Evolutionary conservation across 768 basidiomycete genomes (phyloP).

Genomic region (Tylopilus rubrobrunneus): DNA sequence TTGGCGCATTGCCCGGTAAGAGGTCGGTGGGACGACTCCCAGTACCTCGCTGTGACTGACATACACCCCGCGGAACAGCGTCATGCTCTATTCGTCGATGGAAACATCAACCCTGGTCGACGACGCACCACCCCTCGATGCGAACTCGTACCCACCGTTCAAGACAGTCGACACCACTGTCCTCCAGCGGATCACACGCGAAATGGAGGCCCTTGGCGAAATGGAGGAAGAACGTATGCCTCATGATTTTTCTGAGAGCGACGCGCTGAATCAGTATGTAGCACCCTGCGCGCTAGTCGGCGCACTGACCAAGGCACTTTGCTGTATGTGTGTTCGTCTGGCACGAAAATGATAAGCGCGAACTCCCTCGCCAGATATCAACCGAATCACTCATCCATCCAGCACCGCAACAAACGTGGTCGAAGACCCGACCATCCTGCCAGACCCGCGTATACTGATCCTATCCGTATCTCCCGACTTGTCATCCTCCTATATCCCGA

Average conservation of each 20-base stretch:
- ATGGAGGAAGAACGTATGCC: constrained; percentile 43
- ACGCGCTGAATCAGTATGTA: constrained; percentile 19
- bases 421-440: constrained; percentile 31
- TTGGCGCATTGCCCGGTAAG: constrained; percentile 80
- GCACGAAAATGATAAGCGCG: background rate
- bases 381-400: constrained; percentile 44
- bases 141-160: constrained; percentile 86
- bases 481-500: constrained; percentile 88
- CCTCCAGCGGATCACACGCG: constrained; percentile 53
- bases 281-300: constrained; percentile 76
- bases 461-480: constrained; percentile 91
- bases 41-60: background rate
- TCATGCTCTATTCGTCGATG: constrained; percentile 73
- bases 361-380: constrained; percentile 57
- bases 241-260: background rate
- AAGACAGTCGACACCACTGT: constrained; percentile 68
- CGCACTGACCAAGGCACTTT: constrained; percentile 88
- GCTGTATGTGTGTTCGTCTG: constrained; percentile 51
- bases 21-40: constrained; percentile 48
- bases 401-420: constrained; percentile 25
- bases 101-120: constrained; percentile 39
- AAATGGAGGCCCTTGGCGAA: constrained; percentile 52
- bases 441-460: constrained; percentile 63
- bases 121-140: constrained; percentile 43
- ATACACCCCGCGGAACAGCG: constrained; percentile 37